Evolutionary conservation across 2,329 filamentous ascomycete genomes (phyloP).

Genomic region (Aspergillus carbonarius): DNA sequence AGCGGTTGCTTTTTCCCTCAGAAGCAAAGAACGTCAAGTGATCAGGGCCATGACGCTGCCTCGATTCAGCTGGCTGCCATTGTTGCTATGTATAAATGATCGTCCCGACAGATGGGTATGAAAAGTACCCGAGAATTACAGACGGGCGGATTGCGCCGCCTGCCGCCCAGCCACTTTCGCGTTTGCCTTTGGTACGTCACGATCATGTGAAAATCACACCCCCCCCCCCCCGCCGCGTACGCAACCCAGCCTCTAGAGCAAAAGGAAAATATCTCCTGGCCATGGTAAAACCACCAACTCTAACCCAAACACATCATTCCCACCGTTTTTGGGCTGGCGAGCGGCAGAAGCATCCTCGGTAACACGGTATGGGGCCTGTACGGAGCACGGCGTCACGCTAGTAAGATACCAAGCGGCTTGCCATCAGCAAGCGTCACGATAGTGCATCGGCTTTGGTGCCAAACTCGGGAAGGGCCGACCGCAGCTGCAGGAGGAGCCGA

Average conservation of each 20-base stretch:
- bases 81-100: slow-evolving; percentile 11
- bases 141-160: not conserved
- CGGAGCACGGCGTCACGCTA: slow-evolving; percentile 1
- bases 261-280: not conserved
- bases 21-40: slow-evolving; percentile 10
- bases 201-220: not conserved
- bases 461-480: slow-evolving; percentile 30
- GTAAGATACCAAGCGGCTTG: slow-evolving; percentile 8
- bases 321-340: not conserved
- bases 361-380: not conserved
- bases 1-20: not conserved
- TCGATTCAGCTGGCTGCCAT: not conserved
- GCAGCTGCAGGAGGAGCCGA: slow-evolving; percentile 21
- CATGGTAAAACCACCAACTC: no score
- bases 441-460: slow-evolving; percentile 31
- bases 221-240: not conserved
- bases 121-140: slow-evolving; percentile 2
- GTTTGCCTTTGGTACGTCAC: not conserved
- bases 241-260: not conserved
- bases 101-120: not conserved
- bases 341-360: not conserved
- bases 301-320: no score
- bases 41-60: slow-evolving; percentile 11
- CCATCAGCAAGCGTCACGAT: slow-evolving; percentile 12
- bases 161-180: not conserved